Evolutionary conservation across 225 moss, liverwort and hornwort genomes (phyloP).

Genomic region (Polytrichum commune): DNA sequence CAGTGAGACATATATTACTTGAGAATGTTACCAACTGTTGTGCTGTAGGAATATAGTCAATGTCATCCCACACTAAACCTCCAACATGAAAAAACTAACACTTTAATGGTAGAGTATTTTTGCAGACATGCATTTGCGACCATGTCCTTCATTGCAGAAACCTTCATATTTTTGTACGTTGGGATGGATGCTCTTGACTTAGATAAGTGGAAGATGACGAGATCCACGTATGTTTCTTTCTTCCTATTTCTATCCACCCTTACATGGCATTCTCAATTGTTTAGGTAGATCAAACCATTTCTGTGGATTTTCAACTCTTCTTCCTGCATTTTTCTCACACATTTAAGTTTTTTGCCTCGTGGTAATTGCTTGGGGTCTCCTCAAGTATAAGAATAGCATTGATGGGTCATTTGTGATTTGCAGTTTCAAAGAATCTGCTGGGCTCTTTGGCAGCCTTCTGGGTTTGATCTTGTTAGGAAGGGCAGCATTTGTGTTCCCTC

Average conservation of each 20-base stretch:
- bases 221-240: constrained; percentile 31
- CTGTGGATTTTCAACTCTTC: no score
- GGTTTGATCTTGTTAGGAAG: constrained; percentile 67
- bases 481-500: constrained; percentile 86
- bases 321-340: no score
- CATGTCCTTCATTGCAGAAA: constrained; percentile 87
- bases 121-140: constrained; percentile 76
- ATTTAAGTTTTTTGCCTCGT: no score
- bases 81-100: no score
- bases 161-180: constrained; percentile 88
- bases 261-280: neutral
- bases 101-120: neutral
- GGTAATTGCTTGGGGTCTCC: no score
- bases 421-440: constrained; percentile 44
- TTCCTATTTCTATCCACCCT: constrained; percentile 3
- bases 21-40: neutral
- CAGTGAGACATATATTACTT: no score
- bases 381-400: no score
- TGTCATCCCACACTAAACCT: no score
- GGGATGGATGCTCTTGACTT: constrained; percentile 94
- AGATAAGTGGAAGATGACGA: constrained; percentile 67
- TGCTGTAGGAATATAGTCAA: neutral
- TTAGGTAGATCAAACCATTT: no score
- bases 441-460: constrained; percentile 55
- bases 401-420: neutral